These are phyloP conservation scores for Wickerhamiella shivajii DNA, from an alignment of 805 yeast species.

Conservation along the genomic window DNA sequence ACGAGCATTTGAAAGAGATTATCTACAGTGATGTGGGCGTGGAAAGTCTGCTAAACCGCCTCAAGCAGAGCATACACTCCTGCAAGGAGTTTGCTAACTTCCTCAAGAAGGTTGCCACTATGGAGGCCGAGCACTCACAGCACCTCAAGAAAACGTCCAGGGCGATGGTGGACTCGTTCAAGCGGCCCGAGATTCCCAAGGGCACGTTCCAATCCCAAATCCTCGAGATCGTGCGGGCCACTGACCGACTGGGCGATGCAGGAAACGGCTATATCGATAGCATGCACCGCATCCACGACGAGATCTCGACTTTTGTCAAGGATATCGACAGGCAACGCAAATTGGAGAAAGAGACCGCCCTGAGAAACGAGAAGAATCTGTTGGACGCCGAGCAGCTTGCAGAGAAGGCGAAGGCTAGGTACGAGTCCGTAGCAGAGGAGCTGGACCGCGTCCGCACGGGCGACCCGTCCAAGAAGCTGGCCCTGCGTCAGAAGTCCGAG, in stretches of 20 bases:
- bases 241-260: conserved; percentile 60
- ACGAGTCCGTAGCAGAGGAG: conserved; percentile 70
- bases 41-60: conserved; percentile 52
- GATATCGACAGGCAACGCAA: conserved; percentile 65
- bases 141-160: conserved; percentile 60
- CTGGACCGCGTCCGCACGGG: conserved; percentile 65
- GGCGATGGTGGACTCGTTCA: conserved; percentile 36
- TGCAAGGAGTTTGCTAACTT: conserved; percentile 77
- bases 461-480: conserved; percentile 70
- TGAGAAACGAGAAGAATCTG: conserved; percentile 71
- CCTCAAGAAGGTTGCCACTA: conserved; percentile 58
- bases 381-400: conserved; percentile 68
- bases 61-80: conserved; percentile 66
- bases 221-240: conserved; percentile 57
- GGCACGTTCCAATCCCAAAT: conserved; percentile 56
- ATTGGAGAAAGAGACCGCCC: conserved; percentile 63
- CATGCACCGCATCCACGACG: conserved; percentile 73
- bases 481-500: conserved; percentile 79
- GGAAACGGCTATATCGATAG: conserved; percentile 67
- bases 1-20: conserved; percentile 24
- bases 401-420: conserved; percentile 72
- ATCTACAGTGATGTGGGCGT: conserved; percentile 38
- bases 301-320: conserved; percentile 52
- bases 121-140: conserved; percentile 63
- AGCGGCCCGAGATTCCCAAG: conserved; percentile 34